These are phyloP conservation scores for Boletus tomentosulus DNA, from an alignment of 768 basidiomycete genomes.

Conservation along the genomic window DNA sequence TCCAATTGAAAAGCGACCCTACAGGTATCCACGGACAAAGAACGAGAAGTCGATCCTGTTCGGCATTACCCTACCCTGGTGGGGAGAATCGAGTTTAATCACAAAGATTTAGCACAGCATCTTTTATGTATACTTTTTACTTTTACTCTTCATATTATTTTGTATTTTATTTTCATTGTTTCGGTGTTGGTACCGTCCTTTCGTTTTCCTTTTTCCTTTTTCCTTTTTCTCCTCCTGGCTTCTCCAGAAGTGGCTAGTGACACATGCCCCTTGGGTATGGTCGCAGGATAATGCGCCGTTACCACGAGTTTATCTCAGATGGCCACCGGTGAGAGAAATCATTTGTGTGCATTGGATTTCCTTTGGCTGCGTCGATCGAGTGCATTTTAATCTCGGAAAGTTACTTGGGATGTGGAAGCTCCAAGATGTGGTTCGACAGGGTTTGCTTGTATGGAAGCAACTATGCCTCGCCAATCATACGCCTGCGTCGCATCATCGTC, in stretches of 20 bases:
- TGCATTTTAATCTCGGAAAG: constrained; percentile 21
- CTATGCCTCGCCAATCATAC: not conserved
- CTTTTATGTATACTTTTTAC: constrained; percentile 2
- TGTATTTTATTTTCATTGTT: not conserved
- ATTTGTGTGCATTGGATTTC: constrained; percentile 1
- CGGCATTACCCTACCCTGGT: constrained; percentile 17
- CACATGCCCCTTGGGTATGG: constrained; percentile 25
- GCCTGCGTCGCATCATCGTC: not conserved
- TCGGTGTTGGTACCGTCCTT: not conserved
- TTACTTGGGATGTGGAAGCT: constrained; percentile 8
- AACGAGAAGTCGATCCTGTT: constrained; percentile 17
- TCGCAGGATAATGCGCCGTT: constrained; percentile 23
- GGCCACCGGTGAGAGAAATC: constrained; percentile 17
- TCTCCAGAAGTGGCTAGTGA: constrained; percentile 6
- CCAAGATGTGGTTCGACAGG: constrained; percentile 1
- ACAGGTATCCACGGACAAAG: constrained; percentile 7
- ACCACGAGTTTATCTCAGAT: no score
- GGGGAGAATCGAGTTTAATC: constrained; percentile 13
- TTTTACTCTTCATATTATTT: not conserved
- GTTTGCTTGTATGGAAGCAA: not conserved
- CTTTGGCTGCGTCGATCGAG: constrained; percentile 23
- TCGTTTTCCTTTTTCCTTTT: constrained; percentile 6
- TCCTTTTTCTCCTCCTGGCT: constrained; percentile 4
- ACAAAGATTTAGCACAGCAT: constrained; percentile 17
- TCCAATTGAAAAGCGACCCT: constrained; percentile 9